Evolutionary conservation across 768 basidiomycete genomes (phyloP), one percentile per base, ranked within the genome.

Genomic region (Russula virescens): DNA sequence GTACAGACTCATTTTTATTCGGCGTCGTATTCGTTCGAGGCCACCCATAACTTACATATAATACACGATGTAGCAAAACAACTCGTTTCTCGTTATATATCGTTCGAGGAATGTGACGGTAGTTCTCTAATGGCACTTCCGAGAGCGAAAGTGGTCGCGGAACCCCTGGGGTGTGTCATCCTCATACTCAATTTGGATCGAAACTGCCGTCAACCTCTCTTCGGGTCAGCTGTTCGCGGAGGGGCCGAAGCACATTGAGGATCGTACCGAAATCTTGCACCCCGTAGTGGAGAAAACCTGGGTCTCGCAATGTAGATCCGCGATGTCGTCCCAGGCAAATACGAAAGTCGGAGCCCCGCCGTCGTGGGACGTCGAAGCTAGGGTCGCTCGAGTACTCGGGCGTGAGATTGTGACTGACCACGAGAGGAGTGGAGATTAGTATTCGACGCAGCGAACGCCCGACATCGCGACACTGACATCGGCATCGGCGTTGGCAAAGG

Each of bases 301-400:
- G 35, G 21, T 49, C 56, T 28, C 28, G 21, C 9, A n/a, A n/a
- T 43, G n/a, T 14, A 59, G 40, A 28, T 50, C 14, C 28, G 43
- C 49, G 6, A 58, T 23, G 38, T 50, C n/a, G 1, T 25, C 46
- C 46, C 46, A 8, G 3, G 31, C 31, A 31, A 31, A 31, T 31
- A n/a, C n/a, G n/a, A n/a, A n/a, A n/a, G n/a, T n/a, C n/a, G n/a
- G n/a, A n/a, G n/a, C n/a, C n/a, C n/a, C n/a, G n/a, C n/a, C n/a
- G n/a, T n/a, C n/a, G n/a, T n/a, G n/a, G n/a, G n/a, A n/a, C n/a
- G n/a, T n/a, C n/a, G n/a, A n/a, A n/a, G 52, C 60, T 38, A 13
- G 47, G 47, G n/a, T 54, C 43, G 43, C 59, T 53, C 51, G n/a
- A 34, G 31, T 60, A 53, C 43, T 60, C 42, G 34, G 26, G 50